Evolutionary conservation across 768 basidiomycete species (phyloP).

Genomic region (Kwoniella dendrophila): DNA sequence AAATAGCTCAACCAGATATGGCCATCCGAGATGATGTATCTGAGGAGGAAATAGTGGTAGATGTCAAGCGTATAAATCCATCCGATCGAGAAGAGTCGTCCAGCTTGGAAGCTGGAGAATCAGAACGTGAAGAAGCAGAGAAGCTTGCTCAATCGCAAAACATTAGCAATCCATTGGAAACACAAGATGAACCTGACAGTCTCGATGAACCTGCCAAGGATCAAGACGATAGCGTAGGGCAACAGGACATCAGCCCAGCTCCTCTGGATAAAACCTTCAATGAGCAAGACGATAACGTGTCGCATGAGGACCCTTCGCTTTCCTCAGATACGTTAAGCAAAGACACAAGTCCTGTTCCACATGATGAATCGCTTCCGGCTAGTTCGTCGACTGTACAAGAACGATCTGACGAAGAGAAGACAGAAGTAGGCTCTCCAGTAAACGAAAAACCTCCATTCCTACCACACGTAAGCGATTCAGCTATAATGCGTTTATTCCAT

Average conservation of each 20-base stretch:
- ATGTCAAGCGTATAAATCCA: slow-evolving; percentile 1
- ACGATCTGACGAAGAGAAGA: slow-evolving; percentile 1
- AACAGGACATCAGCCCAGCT: too few species aligned
- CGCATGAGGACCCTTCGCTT: too few species aligned
- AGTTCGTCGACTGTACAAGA: background rate
- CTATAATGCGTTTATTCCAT: slow-evolving; percentile 25
- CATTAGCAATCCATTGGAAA: too few species aligned
- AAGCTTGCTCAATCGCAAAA: too few species aligned
- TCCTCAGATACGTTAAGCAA: too few species aligned
- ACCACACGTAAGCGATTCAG: slow-evolving; percentile 15
- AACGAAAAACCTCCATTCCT: slow-evolving; percentile 8
- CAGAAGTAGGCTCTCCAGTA: background rate
- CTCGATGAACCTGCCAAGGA: too few species aligned
- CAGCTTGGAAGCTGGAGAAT: background rate
- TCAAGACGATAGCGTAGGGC: too few species aligned
- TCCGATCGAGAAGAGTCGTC: background rate
- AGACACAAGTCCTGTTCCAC: background rate
- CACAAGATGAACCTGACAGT: too few species aligned
- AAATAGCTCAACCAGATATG: background rate
- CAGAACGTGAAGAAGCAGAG: too few species aligned
- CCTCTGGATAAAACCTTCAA: too few species aligned
- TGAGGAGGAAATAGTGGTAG: slow-evolving; percentile 1
- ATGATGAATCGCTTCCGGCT: background rate
- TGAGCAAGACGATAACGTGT: too few species aligned
- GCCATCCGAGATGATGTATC: background rate